Percentiles rank a stretch among this genome's conserved stretches.
These are phyloP conservation scores for Syzygium malaccense DNA, from an alignment of 441 rosid genomes.

Conservation along the genomic window DNA sequence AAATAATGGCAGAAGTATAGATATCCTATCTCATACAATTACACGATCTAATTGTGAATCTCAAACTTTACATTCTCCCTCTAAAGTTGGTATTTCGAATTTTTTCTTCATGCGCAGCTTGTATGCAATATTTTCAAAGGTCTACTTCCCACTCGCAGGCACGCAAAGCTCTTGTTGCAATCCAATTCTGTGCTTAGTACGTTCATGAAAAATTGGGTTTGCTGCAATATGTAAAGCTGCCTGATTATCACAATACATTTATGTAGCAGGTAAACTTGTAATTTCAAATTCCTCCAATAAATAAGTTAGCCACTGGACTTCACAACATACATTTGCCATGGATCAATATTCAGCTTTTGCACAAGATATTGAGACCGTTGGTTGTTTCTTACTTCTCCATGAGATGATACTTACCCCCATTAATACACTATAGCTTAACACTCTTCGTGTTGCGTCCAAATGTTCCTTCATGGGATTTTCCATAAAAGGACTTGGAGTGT, in stretches of 20 bases:
- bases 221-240: neutral
- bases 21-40: too few species aligned
- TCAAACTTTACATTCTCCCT: too few species aligned
- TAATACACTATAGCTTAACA: neutral
- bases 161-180: neutral
- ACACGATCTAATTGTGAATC: too few species aligned
- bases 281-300: neutral
- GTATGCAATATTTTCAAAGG: neutral
- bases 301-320: neutral
- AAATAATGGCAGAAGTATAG: neutral
- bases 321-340: neutral
- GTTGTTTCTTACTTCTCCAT: neutral
- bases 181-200: neutral
- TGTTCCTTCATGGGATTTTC: neutral
- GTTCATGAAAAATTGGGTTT: neutral
- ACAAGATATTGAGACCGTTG: neutral
- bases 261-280: neutral
- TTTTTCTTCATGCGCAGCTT: too few species aligned
- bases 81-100: too few species aligned
- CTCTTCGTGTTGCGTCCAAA: neutral
- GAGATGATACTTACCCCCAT: neutral
- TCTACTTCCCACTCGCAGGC: neutral
- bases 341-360: neutral
- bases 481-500: neutral
- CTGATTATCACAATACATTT: neutral